Conservation (phyloP, 176 grass and related monocot genomes). For the Microstegium vimineum region DNA sequence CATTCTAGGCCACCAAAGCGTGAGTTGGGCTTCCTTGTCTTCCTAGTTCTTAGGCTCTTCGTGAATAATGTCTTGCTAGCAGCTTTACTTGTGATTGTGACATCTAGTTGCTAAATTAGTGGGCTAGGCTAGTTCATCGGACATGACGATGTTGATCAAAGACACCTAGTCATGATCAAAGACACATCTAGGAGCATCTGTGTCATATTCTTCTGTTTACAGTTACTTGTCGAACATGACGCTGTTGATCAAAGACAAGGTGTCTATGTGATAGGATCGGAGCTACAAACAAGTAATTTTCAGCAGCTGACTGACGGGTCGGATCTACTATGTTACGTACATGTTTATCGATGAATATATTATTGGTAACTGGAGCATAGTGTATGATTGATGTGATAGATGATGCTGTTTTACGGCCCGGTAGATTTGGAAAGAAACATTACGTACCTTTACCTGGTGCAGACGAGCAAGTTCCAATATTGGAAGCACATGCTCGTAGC, state of each 20-base stretch:
- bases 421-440: constrained; percentile 75
- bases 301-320: neutral
- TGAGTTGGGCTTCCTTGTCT: too few species aligned
- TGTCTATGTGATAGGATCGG: constrained; percentile 87
- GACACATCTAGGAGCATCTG: too few species aligned
- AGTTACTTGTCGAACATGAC: constrained; percentile 89
- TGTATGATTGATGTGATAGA: constrained; percentile 86
- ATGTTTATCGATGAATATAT: neutral
- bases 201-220: constrained; percentile 16
- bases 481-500: constrained; percentile 62
- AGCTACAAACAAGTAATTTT: constrained; percentile 83
- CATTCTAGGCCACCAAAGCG: too few species aligned
- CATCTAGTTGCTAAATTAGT: too few species aligned
- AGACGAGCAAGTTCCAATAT: constrained; percentile 56
- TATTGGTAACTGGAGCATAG: too few species aligned
- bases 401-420: constrained; percentile 72
- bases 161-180: too few species aligned
- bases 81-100: too few species aligned
- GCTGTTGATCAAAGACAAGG: constrained; percentile 71
- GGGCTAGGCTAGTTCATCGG: too few species aligned
- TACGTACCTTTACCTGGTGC: constrained; percentile 79
- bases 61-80: too few species aligned
- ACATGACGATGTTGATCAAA: too few species aligned
- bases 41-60: too few species aligned
- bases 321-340: neutral